A percentile compares a stretch with the other conserved stretches of the same genome.
Evolutionary conservation across 2,329 filamentous ascomycete genomes (phyloP).

Genomic region (Botrytis byssoidea): DNA sequence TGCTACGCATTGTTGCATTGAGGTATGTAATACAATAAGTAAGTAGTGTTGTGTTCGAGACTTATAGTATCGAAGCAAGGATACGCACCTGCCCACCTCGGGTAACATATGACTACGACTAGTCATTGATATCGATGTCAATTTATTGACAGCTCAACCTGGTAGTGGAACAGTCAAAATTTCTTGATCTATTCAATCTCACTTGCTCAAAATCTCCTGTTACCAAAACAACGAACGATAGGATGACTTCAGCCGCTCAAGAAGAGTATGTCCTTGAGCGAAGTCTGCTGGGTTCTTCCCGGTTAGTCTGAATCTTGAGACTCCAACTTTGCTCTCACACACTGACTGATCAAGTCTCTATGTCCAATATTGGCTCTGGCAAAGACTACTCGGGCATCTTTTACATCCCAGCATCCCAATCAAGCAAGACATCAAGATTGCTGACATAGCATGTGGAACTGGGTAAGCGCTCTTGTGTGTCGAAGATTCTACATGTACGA

Average conservation of each 20-base stretch:
- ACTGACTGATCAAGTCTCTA: constrained; percentile 11
- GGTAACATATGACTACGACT: not conserved
- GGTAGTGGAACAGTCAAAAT: too few species aligned
- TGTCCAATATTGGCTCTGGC: constrained; percentile 12
- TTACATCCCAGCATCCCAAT: constrained; percentile 10
- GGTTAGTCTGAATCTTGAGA: not conserved
- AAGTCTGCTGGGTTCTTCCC: not conserved
- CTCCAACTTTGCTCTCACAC: not conserved
- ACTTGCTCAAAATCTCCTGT: accelerated
- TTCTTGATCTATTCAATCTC: not conserved
- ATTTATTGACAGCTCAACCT: not conserved
- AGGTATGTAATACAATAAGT: too few species aligned
- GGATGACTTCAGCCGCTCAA: not conserved
- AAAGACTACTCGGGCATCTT: constrained; percentile 1
- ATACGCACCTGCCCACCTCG: not conserved
- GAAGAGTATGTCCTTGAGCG: constrained; percentile 7
- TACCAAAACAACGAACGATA: not conserved
- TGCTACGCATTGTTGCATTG: not conserved
- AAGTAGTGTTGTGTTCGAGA: not conserved
- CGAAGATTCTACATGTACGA: not conserved
- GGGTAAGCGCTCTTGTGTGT: not conserved
- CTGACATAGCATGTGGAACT: constrained; percentile 16
- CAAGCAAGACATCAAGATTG: constrained; percentile 4
- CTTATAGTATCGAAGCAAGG: not conserved
- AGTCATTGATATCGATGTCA: not conserved